Evolutionary conservation across 768 basidiomycete genomes (phyloP).

Genomic region (Leccinum variicolor): DNA sequence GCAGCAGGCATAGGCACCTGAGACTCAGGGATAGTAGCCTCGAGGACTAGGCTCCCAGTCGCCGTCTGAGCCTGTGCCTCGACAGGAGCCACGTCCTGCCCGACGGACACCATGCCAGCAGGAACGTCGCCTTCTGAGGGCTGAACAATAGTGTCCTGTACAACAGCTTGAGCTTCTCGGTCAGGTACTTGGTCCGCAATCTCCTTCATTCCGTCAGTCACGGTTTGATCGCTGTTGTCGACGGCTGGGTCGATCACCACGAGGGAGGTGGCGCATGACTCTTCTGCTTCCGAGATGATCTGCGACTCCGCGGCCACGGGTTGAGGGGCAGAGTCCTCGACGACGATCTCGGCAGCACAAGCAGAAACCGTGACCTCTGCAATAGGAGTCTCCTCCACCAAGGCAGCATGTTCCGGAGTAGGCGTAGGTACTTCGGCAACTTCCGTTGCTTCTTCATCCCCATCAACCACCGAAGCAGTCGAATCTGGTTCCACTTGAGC

Average conservation of each 20-base stretch:
- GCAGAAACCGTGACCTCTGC: constrained; percentile 1
- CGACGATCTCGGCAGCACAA: background rate
- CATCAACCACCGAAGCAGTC: background rate
- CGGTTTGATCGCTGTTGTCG: background rate
- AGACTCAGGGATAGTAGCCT: background rate
- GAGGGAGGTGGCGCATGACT: background rate
- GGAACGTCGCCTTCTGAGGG: background rate
- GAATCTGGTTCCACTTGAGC: constrained; percentile 8
- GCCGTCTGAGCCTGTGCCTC: constrained; percentile 5
- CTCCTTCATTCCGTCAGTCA: background rate
- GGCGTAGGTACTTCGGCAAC: constrained; percentile 12
- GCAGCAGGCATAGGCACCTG: background rate
- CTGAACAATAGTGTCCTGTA: background rate
- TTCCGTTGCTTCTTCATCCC: constrained; percentile 12
- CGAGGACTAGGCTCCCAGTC: background rate
- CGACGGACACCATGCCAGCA: background rate
- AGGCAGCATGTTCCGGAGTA: constrained; percentile 4
- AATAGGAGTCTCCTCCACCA: constrained; percentile 18
- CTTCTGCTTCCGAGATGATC: background rate
- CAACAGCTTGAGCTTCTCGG: background rate
- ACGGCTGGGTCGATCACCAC: background rate
- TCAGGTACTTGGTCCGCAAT: constrained; percentile 6
- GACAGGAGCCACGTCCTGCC: background rate
- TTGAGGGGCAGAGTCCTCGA: background rate
- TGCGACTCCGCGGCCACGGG: constrained; percentile 6